A percentile compares a stretch with the other conserved stretches of the same genome.
Conservation (phyloP, 2,329 filamentous ascomycete genomes). For the Aspergillus sojae region DNA sequence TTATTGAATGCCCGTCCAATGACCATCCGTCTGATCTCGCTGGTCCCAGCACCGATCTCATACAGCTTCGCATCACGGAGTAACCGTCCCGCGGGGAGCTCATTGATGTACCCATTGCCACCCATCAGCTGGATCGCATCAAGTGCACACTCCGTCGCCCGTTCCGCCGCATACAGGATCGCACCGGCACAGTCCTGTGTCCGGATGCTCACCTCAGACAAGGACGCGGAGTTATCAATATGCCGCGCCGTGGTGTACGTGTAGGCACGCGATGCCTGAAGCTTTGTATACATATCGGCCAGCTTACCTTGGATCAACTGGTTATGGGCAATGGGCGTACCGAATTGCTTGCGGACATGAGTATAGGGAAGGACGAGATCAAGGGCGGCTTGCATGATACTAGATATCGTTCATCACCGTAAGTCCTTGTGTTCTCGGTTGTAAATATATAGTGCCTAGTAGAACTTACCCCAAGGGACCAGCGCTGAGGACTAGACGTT, state of each 20-base stretch:
- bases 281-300: constrained; percentile 96
- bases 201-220: constrained; percentile 54
- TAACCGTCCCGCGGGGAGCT: constrained; percentile 86
- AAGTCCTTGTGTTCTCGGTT: not conserved
- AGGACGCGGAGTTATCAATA: constrained; percentile 71
- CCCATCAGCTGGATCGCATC: constrained; percentile 92
- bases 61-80: constrained; percentile 81
- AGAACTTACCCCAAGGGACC: constrained; percentile 72
- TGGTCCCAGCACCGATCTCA: constrained; percentile 95
- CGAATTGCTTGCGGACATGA: constrained; percentile 88
- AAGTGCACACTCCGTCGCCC: constrained; percentile 78
- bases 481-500: constrained; percentile 86
- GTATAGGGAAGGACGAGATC: constrained; percentile 86
- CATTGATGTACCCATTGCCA: constrained; percentile 94
- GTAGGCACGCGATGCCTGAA: constrained; percentile 80
- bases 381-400: constrained; percentile 86
- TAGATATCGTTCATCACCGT: constrained; percentile 20
- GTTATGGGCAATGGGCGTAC: constrained; percentile 81
- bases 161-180: constrained; percentile 89
- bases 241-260: constrained; percentile 80
- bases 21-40: constrained; percentile 90
- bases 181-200: constrained; percentile 95
- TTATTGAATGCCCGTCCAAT: constrained; percentile 92
- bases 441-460: not conserved
- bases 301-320: constrained; percentile 92